Evolutionary conservation across 2,329 filamentous ascomycete species (phyloP).

Genomic region (Ramularia collo-cygni): DNA sequence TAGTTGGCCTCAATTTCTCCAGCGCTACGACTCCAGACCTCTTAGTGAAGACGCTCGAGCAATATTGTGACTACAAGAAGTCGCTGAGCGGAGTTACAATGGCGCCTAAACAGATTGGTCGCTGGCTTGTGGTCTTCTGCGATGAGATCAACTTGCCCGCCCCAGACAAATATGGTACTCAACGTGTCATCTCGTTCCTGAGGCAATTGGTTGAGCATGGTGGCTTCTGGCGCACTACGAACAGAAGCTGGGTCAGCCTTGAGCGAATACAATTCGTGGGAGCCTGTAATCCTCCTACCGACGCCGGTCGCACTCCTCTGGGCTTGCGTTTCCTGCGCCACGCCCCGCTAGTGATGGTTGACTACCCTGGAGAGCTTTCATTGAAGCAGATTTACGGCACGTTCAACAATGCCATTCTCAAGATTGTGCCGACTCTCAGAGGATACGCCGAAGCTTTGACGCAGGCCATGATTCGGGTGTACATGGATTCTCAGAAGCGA

Average conservation of each 20-base stretch:
- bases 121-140: conserved; percentile 98
- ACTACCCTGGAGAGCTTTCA: conserved; percentile 93
- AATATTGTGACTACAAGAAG: conserved; percentile 99
- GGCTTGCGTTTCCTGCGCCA: conserved; percentile 91
- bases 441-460: conserved; percentile 93
- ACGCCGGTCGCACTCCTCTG: conserved; percentile 91
- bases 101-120: conserved; percentile 90
- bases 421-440: conserved; percentile 90
- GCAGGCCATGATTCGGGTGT: conserved; percentile 95
- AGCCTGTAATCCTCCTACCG: conserved; percentile 95
- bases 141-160: conserved; percentile 99
- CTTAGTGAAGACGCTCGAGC: conserved; percentile 97
- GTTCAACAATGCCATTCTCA: conserved; percentile 92
- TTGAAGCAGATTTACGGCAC: conserved; percentile 97
- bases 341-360: conserved; percentile 98
- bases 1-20: conserved; percentile 98
- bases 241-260: conserved; percentile 95
- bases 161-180: conserved; percentile 94
- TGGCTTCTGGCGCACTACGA: conserved; percentile 95
- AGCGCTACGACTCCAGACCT: conserved; percentile 97
- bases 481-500: conserved; percentile 83
- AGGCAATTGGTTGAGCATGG: conserved; percentile 97
- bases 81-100: conserved; percentile 93
- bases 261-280: conserved; percentile 99
- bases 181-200: conserved; percentile 94